Base-by-base conservation (phyloP, 305 asterid genomes). In the Stenogyne calaminthoides region DNA sequence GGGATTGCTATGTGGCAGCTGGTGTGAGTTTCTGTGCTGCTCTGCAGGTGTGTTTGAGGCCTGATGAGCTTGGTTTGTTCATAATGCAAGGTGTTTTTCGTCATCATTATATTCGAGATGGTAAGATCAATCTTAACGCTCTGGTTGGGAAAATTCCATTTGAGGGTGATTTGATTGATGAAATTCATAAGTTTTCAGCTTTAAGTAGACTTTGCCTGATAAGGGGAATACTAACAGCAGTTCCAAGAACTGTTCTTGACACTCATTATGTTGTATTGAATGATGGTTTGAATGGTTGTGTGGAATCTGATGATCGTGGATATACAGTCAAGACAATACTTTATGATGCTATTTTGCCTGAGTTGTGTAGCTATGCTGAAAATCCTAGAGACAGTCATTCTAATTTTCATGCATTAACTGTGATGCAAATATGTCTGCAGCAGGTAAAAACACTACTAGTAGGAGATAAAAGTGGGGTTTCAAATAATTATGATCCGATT, bases 1-100 rank as follows among this genome's bases (percentile, higher is more conserved):
- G 98, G 87, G 99, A 95, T 75, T 89, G 98, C 78, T 87, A 82
- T 59, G 99, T 92, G 84, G 97, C 98, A 9, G 99, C 98, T 63
- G 98, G 99, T 58, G 98, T 95, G 80, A 78, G 94, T 79, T 88
- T 88, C 61, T 92, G 86, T 74, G 93, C 96, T 6, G 96, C 94
- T 42, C 81, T 95, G 84, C 98, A 83, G 83, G 99, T 83, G 60
- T 84, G 89, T 71, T 84, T 92, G 81, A 73, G 87, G 72, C 66
- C 84, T 0, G 82, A 84, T 44, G 98, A 90, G 82, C 89, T 92
- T 61, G 96, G 91, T 34, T 70, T 87, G 67, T 84, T 89, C 71
- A 88, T 95, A 61, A 90, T 87, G 87, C 84, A 62, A 80, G 93
- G 90, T 71, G 73, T 90, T 60, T 92, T 95, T 81, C 49, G 71